Conservation (phyloP, 192 early-diverging fungal genomes). For the Mortierella claussenii region DNA sequence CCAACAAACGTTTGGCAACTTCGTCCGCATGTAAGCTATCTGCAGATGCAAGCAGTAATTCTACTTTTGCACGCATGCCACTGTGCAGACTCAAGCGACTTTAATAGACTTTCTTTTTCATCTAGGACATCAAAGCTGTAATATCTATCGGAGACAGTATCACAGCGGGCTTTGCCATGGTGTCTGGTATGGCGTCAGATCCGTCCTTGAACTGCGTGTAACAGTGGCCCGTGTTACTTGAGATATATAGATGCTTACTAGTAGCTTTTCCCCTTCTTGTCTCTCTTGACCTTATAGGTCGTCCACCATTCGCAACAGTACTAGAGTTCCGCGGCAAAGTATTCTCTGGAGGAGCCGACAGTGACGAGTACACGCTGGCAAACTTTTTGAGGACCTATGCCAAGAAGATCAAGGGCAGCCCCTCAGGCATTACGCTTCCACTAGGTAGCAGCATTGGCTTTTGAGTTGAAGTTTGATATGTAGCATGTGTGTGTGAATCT, state of each 20-base stretch:
- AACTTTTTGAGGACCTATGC: slow-evolving; percentile 57
- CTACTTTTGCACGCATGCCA: too few relatives aligned
- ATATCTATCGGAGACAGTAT: slow-evolving; percentile 64
- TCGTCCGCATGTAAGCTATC: slow-evolving; percentile 55
- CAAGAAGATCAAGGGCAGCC: slow-evolving; percentile 40
- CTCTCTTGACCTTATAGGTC: slow-evolving; percentile 20
- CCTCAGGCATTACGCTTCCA: slow-evolving; percentile 58
- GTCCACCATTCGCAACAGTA: slow-evolving; percentile 60
- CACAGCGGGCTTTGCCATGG: slow-evolving; percentile 66
- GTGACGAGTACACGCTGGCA: slow-evolving; percentile 58
- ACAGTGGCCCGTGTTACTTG: too few relatives aligned
- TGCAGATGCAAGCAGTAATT: too few relatives aligned
- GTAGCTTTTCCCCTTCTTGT: too few relatives aligned
- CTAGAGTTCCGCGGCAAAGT: slow-evolving; percentile 65
- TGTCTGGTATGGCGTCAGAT: slow-evolving; percentile 46
- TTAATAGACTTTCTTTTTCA: too few relatives aligned
- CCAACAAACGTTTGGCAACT: slow-evolving; percentile 56
- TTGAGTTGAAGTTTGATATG: neutral
- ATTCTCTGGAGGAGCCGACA: slow-evolving; percentile 61
- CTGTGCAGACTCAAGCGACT: too few relatives aligned
- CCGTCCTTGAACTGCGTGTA: neutral
- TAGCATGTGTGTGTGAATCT: too few relatives aligned
- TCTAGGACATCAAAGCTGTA: slow-evolving; percentile 62
- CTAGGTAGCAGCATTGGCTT: too few relatives aligned
- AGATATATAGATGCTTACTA: too few relatives aligned